Conservation (phyloP, 176 grass and related monocot species). For the Carex scoparia region DNA sequence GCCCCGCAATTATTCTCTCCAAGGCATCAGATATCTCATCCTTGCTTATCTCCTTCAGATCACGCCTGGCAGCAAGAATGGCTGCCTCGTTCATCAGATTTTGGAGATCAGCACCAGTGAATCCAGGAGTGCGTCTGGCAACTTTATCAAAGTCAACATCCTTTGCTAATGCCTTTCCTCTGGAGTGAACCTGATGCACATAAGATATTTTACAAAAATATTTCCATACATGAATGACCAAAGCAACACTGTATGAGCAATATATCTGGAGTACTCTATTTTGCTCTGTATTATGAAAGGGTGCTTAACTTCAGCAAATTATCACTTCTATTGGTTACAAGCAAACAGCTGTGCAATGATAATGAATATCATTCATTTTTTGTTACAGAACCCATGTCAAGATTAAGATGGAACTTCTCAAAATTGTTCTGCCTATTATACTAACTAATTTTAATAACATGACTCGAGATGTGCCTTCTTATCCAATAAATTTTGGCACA, state of each 20-base stretch:
- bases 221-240: background rate
- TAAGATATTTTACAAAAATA: background rate
- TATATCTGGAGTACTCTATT: background rate
- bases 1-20: constrained; percentile 97
- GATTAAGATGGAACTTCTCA: background rate
- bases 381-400: background rate
- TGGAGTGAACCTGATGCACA: constrained; percentile 72
- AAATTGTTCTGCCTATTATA: background rate
- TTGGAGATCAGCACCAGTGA: constrained; percentile 95
- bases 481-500: background rate
- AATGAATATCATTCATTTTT: background rate
- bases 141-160: constrained; percentile 96
- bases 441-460: background rate
- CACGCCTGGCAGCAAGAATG: constrained; percentile 86
- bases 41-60: constrained; percentile 99
- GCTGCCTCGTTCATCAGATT: constrained; percentile 98
- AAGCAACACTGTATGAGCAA: background rate
- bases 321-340: background rate
- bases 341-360: background rate
- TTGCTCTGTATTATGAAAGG: background rate
- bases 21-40: constrained; percentile 97
- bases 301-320: background rate
- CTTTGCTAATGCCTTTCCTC: constrained; percentile 90
- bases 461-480: background rate
- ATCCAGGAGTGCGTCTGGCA: constrained; percentile 91